These are phyloP conservation scores for Lophiotrema nucula DNA, from an alignment of 495 filamentous ascomycete genomes.

Conservation along the genomic window DNA sequence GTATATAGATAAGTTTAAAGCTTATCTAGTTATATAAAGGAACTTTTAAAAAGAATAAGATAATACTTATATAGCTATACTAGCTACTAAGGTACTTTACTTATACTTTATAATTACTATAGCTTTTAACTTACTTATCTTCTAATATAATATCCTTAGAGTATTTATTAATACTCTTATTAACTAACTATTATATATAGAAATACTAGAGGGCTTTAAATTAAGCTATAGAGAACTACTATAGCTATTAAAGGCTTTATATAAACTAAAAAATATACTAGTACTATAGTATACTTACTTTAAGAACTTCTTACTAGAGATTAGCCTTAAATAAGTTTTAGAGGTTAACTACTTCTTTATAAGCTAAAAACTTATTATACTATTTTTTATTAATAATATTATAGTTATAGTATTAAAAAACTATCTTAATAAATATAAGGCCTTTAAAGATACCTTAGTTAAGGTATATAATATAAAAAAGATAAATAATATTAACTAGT, in stretches of 20 bases:
- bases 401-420: slow-evolving; percentile 13
- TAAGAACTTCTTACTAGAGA: not conserved
- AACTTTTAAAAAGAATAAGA: slow-evolving; percentile 7
- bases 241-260: slow-evolving; percentile 11
- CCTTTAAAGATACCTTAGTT: not conserved
- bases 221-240: not conserved
- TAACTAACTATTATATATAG: not conserved
- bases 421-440: not conserved
- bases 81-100: slow-evolving; percentile 9
- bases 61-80: slow-evolving; percentile 15
- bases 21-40: slow-evolving; percentile 7
- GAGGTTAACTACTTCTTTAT: slow-evolving; percentile 3
- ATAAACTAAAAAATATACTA: slow-evolving; percentile 14
- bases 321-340: slow-evolving; percentile 6
- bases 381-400: slow-evolving; percentile 25
- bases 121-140: not conserved
- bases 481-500: not conserved
- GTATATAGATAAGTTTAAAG: slow-evolving; percentile 16
- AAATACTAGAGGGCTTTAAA: slow-evolving; percentile 6
- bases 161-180: slow-evolving; percentile 9
- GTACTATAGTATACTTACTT: slow-evolving; percentile 20
- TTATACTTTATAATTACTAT: slow-evolving; percentile 5
- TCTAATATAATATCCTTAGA: slow-evolving; percentile 11
- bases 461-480: not conserved
- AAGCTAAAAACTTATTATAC: slow-evolving; percentile 9